Base-by-base conservation (phyloP, 2,329 filamentous ascomycete species). In the Fusarium xyrophilum region DNA sequence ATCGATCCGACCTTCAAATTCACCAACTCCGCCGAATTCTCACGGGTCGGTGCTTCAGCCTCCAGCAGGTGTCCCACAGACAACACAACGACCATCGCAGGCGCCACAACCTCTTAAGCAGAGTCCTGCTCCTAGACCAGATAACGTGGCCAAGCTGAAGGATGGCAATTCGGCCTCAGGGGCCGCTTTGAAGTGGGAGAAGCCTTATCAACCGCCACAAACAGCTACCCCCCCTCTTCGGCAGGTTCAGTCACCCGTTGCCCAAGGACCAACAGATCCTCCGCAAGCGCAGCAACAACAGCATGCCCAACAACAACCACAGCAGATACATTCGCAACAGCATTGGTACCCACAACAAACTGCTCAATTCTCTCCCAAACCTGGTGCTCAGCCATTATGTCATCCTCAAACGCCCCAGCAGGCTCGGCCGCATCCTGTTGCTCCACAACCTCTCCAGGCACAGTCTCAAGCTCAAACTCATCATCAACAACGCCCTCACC, bases 181-280 rank as follows among this genome's bases (percentile, higher is more conserved):
- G 25, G 74, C 74, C 10, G 62, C 71, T 36, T 60, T 80, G 21
- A 81, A 81, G 56, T 81, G 80, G 80, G 80, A 81, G 68, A 80
- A 79, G 68, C 79, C 80, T 14, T 80, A 81, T 62, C 79, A 80
- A 56, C 79, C 79, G 42, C 75, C 74, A 5, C 73, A 74, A 14
- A 28, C 72, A 23, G 56, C 69, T 43, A 64, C 71, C 11, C 73
- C 74, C 9, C 61, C 72, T 23, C 56, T 73, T 35, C 69, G 75
- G 14, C 76, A 73, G 30, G 52, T 67, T 27, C 74, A 75, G 23
- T 71, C 75, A 33, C 67, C 69, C 12, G 47, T 68, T 40, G 64
- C 68, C 25, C 69, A 73, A 50, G 72, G 63, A 17, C 62, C 73
- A 51, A 63, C 70, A 40, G 61, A 64, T 43, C 66, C 66, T 5